phyloP scores from a whole-genome alignment of 257 asterid genomes.

The Perilla frutescens region DNA sequence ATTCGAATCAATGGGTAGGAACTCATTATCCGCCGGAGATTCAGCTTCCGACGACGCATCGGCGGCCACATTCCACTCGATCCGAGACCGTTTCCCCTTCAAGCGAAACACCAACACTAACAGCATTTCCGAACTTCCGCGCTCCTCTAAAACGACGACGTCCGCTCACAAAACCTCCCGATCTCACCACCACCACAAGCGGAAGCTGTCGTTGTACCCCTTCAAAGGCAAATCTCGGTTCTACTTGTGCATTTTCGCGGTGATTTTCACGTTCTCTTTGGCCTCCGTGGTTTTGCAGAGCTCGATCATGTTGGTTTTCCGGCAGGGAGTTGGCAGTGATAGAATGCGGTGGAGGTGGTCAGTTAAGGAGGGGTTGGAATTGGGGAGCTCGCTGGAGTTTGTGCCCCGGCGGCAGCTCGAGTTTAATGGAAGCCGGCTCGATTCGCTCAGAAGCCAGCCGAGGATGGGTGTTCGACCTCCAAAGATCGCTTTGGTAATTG shows the following conservation, averaged over 20 bases:
- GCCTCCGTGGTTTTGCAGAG: constrained; percentile 93
- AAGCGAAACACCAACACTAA: constrained; percentile 49
- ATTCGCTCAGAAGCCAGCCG: constrained; percentile 69
- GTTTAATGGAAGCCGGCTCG: constrained; percentile 55
- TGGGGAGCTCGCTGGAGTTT: constrained; percentile 81
- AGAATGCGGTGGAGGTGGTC: constrained; percentile 78
- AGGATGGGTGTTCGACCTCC: constrained; percentile 84
- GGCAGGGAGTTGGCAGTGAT: constrained; percentile 64
- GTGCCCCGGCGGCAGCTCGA: constrained; percentile 50
- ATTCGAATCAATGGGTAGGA: constrained; percentile 50
- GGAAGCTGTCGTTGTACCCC: constrained; percentile 49
- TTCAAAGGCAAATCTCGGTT: constrained; percentile 68
- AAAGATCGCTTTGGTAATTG: constrained; percentile 73
- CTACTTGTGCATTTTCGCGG: constrained; percentile 61
- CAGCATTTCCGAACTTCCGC: constrained; percentile 39
- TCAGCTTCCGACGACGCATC: constrained; percentile 54
- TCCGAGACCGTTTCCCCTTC: constrained; percentile 87
- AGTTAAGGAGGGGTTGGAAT: constrained; percentile 67
- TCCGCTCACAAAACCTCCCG: constrained; percentile 57
- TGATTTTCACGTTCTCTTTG: constrained; percentile 65
- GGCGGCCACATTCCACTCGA: constrained; percentile 64
- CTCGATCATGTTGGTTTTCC: constrained; percentile 71
- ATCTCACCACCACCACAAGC: constrained; percentile 68
- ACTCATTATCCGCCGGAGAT: constrained; percentile 47
- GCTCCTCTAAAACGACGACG: constrained; percentile 50